Percentiles rank a stretch among this genome's conserved stretches.
These are phyloP conservation scores for Candida sanyiensis DNA, from an alignment of 805 yeast genomes.

Conservation along the genomic window DNA sequence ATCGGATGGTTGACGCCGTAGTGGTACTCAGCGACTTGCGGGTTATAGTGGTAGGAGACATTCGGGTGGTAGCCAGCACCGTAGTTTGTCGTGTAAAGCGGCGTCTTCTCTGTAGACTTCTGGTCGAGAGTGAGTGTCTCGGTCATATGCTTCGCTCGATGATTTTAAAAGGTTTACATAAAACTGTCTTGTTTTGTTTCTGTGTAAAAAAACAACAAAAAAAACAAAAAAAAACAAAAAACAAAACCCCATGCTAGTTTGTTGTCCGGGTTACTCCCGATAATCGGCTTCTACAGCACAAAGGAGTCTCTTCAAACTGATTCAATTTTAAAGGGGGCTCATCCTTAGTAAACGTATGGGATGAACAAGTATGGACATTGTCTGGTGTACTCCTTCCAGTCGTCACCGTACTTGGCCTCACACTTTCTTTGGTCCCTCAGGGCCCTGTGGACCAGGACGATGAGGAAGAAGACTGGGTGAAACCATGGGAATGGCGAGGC, in stretches of 20 bases:
- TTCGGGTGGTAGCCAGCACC: conserved; percentile 38
- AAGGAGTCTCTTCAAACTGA: too few relatives aligned
- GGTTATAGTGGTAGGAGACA: conserved; percentile 85
- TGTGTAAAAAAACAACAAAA: neutral
- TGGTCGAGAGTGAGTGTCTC: conserved; percentile 36
- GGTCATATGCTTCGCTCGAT: conserved; percentile 8
- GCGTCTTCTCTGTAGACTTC: conserved; percentile 36
- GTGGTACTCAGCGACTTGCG: conserved; percentile 38
- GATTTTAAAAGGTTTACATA: neutral
- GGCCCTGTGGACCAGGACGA: conserved; percentile 85
- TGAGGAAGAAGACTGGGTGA: conserved; percentile 85
- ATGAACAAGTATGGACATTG: conserved; percentile 90
- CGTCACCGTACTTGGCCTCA: conserved; percentile 82
- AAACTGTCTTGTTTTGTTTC: neutral
- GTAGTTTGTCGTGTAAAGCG: conserved; percentile 39
- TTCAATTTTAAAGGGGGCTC: neutral
- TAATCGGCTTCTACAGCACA: too few relatives aligned
- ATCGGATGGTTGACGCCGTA: conserved; percentile 98
- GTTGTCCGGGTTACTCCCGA: conserved; percentile 1
- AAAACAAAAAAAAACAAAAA: neutral
- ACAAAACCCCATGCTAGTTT: too few relatives aligned
- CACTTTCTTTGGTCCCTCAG: conserved; percentile 83
- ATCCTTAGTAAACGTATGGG: conserved; percentile 66
- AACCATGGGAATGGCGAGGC: conserved; percentile 91
- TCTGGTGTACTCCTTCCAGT: conserved; percentile 82